A percentile compares a stretch with the other conserved stretches of the same genome.
phyloP scores from a whole-genome alignment of 2,329 filamentous ascomycete genomes.

The Botrytis aclada region DNA sequence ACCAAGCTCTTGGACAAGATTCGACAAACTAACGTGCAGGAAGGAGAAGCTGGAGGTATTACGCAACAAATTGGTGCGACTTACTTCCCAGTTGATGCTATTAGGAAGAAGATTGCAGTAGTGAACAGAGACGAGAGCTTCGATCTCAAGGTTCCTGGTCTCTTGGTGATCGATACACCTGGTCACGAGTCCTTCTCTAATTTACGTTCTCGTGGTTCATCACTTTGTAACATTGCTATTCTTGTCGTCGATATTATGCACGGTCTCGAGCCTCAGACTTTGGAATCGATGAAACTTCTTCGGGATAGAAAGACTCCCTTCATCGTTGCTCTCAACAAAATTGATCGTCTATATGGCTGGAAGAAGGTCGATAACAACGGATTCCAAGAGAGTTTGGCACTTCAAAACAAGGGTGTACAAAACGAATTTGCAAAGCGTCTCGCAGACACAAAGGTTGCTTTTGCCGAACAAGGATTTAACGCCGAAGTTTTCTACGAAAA shows the following conservation, averaged over 20 bases:
- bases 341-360: slow-evolving; percentile 98
- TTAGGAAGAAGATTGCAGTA: slow-evolving; percentile 87
- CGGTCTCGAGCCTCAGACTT: slow-evolving; percentile 92
- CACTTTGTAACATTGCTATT: slow-evolving; percentile 98
- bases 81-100: slow-evolving; percentile 94
- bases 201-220: slow-evolving; percentile 91
- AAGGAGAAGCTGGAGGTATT: slow-evolving; percentile 98
- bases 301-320: slow-evolving; percentile 94
- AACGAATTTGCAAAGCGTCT: slow-evolving; percentile 91
- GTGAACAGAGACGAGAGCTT: slow-evolving; percentile 89
- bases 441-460: slow-evolving; percentile 86
- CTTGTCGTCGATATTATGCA: slow-evolving; percentile 99
- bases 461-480: slow-evolving; percentile 97
- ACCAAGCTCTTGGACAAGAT: slow-evolving; percentile 99
- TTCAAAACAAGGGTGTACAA: slow-evolving; percentile 90
- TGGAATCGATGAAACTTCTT: slow-evolving; percentile 94
- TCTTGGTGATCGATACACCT: slow-evolving; percentile 95
- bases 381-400: slow-evolving; percentile 84
- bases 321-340: slow-evolving; percentile 99
- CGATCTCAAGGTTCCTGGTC: slow-evolving; percentile 95
- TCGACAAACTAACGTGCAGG: slow-evolving; percentile 96
- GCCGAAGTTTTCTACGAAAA: slow-evolving; percentile 96
- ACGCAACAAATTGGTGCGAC: slow-evolving; percentile 99
- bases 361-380: slow-evolving; percentile 99
- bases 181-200: slow-evolving; percentile 99